These are phyloP conservation scores for Ogataea naganishii DNA, from an alignment of 805 yeast genomes.

Conservation along the genomic window DNA sequence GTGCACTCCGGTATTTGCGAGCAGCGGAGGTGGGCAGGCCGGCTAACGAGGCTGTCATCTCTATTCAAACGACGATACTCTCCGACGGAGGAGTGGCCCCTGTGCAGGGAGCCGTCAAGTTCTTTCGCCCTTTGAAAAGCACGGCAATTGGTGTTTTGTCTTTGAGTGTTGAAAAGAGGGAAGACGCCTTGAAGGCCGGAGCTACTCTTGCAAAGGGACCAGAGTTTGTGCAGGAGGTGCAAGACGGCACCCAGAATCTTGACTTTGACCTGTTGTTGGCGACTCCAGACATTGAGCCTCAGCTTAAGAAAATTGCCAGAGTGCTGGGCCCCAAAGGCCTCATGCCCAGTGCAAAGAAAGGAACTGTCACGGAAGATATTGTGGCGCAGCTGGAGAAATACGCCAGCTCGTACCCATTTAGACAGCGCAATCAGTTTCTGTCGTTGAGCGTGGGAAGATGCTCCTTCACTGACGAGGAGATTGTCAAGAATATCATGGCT, in stretches of 20 bases:
- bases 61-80: slow-evolving; percentile 54
- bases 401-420: slow-evolving; percentile 67
- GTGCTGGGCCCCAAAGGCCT: slow-evolving; percentile 81
- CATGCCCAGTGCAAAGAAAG: slow-evolving; percentile 81
- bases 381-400: slow-evolving; percentile 41
- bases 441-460: slow-evolving; percentile 70
- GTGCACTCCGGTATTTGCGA: slow-evolving; percentile 69
- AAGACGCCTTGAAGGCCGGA: slow-evolving; percentile 48
- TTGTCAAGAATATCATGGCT: slow-evolving; percentile 60
- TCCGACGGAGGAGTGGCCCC: slow-evolving; percentile 75
- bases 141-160: slow-evolving; percentile 66
- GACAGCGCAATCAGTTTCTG: slow-evolving; percentile 57
- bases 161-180: slow-evolving; percentile 39
- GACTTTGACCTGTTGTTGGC: slow-evolving; percentile 75
- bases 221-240: slow-evolving; percentile 57
- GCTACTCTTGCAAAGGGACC: slow-evolving; percentile 65
- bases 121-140: slow-evolving; percentile 65
- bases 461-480: slow-evolving; percentile 67
- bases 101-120: slow-evolving; percentile 58
- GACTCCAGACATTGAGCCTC: slow-evolving; percentile 69
- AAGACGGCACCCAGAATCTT: slow-evolving; percentile 39
- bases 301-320: slow-evolving; percentile 63
- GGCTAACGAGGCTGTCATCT: slow-evolving; percentile 57
- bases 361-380: slow-evolving; percentile 73
- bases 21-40: slow-evolving; percentile 91